Conservation (phyloP, 2,329 filamentous ascomycete species). For the Aspergillus thermomutatus region DNA sequence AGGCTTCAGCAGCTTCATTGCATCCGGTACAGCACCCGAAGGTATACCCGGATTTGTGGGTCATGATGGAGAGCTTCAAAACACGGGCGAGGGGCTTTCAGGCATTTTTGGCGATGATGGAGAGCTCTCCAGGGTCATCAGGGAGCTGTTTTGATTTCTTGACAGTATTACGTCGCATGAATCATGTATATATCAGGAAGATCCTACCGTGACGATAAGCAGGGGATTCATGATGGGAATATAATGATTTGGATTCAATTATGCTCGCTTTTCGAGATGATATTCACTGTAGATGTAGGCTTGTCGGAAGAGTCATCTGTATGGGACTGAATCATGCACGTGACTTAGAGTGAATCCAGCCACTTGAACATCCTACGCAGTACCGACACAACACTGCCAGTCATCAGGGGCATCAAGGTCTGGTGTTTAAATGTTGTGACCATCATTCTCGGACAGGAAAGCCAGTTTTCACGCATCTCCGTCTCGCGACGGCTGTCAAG, state of each 20-base stretch:
- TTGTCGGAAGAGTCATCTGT: neutral
- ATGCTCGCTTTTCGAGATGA: neutral
- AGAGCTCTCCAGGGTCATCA: slow-evolving; percentile 57
- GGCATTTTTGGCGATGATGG: slow-evolving; percentile 54
- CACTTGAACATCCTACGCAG: neutral
- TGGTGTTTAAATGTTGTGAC: neutral
- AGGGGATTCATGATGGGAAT: neutral
- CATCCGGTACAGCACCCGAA: slow-evolving; percentile 30
- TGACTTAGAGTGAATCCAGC: neutral
- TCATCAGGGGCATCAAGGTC: neutral
- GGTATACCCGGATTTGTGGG: slow-evolving; percentile 38
- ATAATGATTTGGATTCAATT: neutral
- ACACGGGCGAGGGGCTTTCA: slow-evolving; percentile 43
- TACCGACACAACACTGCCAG: neutral
- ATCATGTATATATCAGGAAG: neutral
- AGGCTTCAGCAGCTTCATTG: slow-evolving; percentile 44
- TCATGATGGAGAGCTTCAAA: slow-evolving; percentile 36
- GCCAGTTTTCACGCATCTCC: neutral
- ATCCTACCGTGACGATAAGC: neutral
- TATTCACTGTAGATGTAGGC: neutral
- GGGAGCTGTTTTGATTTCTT: slow-evolving; percentile 53
- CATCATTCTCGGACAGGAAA: neutral
- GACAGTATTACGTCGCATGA: neutral
- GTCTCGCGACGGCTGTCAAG: neutral
- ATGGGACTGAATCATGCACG: neutral